Evolutionary conservation across 2,329 filamentous ascomycete genomes (phyloP).

Genomic region (Microcera coccophila): DNA sequence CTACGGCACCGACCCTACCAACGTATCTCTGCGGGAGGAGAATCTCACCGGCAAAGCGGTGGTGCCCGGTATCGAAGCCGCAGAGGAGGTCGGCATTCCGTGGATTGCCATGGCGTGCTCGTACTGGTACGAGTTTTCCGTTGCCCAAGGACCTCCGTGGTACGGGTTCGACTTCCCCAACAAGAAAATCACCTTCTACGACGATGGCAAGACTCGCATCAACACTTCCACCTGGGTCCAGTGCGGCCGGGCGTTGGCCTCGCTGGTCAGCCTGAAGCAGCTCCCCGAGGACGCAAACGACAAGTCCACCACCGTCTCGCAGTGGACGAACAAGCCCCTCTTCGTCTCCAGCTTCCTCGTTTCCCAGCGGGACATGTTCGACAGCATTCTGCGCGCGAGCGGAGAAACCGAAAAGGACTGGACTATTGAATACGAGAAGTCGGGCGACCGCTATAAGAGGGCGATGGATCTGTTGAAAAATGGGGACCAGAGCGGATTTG

Average conservation of each 20-base stretch:
- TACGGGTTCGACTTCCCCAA: slow-evolving; percentile 50
- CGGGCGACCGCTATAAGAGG: slow-evolving; percentile 45
- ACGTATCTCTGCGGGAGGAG: slow-evolving; percentile 37
- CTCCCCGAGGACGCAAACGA: slow-evolving; percentile 39
- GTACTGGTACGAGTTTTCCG: slow-evolving; percentile 54
- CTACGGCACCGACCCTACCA: slow-evolving; percentile 39
- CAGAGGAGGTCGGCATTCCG: slow-evolving; percentile 38
- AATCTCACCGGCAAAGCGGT: slow-evolving; percentile 23
- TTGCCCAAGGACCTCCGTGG: slow-evolving; percentile 35
- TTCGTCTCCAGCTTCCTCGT: slow-evolving; percentile 54
- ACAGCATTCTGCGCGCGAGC: slow-evolving; percentile 55
- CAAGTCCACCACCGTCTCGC: slow-evolving; percentile 29
- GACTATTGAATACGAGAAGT: slow-evolving; percentile 44
- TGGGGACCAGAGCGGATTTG: slow-evolving; percentile 41
- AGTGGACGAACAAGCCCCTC: slow-evolving; percentile 42
- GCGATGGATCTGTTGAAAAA: slow-evolving; percentile 42
- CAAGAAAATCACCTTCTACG: slow-evolving; percentile 44
- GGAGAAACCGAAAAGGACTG: slow-evolving; percentile 52
- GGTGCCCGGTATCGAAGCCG: slow-evolving; percentile 30
- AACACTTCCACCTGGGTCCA: slow-evolving; percentile 58
- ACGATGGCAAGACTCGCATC: slow-evolving; percentile 54
- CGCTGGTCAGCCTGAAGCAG: slow-evolving; percentile 43
- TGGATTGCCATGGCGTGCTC: slow-evolving; percentile 52
- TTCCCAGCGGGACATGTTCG: slow-evolving; percentile 62
- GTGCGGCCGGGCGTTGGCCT: slow-evolving; percentile 52